Evolutionary conservation across 495 filamentous ascomycete species (phyloP), one percentile per base, ranked within the genome.

Genomic region (Hyaloscypha bicolor): DNA sequence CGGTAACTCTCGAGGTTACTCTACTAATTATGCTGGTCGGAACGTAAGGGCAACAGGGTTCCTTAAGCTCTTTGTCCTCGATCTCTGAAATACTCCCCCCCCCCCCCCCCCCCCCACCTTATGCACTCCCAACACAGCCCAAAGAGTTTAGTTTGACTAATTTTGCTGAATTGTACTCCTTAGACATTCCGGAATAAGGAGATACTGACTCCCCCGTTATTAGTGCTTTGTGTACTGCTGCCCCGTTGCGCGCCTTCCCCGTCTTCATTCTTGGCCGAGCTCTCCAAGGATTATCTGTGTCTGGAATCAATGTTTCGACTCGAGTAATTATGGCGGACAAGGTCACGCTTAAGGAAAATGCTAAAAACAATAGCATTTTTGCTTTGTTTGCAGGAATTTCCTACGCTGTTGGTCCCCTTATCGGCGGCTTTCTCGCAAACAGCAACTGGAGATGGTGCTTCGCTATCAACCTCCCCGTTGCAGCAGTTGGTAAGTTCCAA

Each of bases 251-350:
- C 12, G 68, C 77, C 9, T 89, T 84, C 74, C 79, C 78, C 1
- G 80, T 85, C 65, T 77, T 89, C 9, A 76, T 89, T 14, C 75
- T 88, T 55, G 86, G 86, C 0, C 78, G 86, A 56, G 85, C 84
- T 1, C 68, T 90, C 19, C 86, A 88, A 69, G 86, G 87, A 19
- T 62, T 84, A 6, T 80, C 79, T 39, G 77, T 80, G 21, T 83
- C 85, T 1, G 86, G 86, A 1, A 69, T 88, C 19, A 78, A 80
- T 63, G 85, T 83, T 22, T 78, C 79, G 51, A 81, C 85, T 35
- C 78, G 80, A 63, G 79, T 82, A 19, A 80, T 88, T 37, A 74
- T 89, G 6, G 82, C 86, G 0, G 87, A 89, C 73, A 79, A 80
- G 53, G 85, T 88, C 22, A 78, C 77, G 1, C 74, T 88, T 19